Evolutionary conservation across 2,329 filamentous ascomycete genomes (phyloP), one percentile per base, ranked within the genome.

Genomic region (Aspergillus tamarii): DNA sequence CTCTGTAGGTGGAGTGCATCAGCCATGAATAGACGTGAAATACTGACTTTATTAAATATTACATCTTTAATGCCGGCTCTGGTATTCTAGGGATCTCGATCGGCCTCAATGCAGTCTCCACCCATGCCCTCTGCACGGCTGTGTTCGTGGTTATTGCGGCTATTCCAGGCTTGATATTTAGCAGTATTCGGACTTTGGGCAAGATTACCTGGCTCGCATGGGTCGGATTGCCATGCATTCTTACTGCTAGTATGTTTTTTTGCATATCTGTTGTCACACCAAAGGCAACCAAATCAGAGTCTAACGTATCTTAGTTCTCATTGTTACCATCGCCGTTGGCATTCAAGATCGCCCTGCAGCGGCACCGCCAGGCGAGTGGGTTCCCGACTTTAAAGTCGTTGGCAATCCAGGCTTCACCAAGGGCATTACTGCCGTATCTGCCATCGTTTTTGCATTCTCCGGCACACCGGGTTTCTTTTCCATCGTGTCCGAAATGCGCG

Each of bases 81-180:
- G 80, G 75, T 10, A 76, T 83, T 64, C 68, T 82, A 3, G 73
- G 80, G 16, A 70, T 78, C 7, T 81, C 78, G 0, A 80, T 80
- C 39, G 74, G 68, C 0, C 64, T 82, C 9, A 82, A 82, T 59
- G 72, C 79, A 1, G 62, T 81, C 2, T 80, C 78, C 0, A 64
- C 70, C 0, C 79, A 81, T 58, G 78, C 72, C 68, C 64, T 63
- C 41, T 62, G 67, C 65, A 75, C 69, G 1, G 71, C 71, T 14
- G 59, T 65, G 2, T 74, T 70, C 41, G 61, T 67, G 12, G 67
- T 66, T 11, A 46, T 75, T 23, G 61, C 70, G 0, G 67, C 68
- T 0, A 60, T 73, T 28, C n/a, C 70, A 5, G 69, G 66, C 1
- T 67, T 69, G 12, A 14, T 57, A 1, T 60, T 76, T 12, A 67